Percentiles rank a stretch among this genome's conserved stretches.
phyloP scores from a whole-genome alignment of 2,329 filamentous ascomycete species.

The Cercospora brassicicola region DNA sequence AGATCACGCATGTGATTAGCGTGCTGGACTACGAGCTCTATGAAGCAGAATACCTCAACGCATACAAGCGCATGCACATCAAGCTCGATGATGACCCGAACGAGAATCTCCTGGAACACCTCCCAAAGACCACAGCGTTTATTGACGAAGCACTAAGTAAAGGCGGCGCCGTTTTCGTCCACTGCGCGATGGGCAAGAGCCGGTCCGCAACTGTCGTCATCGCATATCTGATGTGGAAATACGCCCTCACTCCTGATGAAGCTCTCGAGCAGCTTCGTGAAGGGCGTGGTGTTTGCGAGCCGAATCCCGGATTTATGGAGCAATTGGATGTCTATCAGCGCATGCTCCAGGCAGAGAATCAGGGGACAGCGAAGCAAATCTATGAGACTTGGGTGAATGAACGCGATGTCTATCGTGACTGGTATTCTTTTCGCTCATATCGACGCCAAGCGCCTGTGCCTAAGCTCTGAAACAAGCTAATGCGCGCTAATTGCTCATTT shows the following conservation, averaged over 20 bases:
- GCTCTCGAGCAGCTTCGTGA: slow-evolving; percentile 70
- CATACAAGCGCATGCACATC: slow-evolving; percentile 66
- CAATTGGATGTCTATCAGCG: slow-evolving; percentile 83
- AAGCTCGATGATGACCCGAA: slow-evolving; percentile 88
- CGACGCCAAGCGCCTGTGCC: slow-evolving; percentile 19
- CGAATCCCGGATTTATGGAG: slow-evolving; percentile 84
- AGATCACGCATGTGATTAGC: slow-evolving; percentile 77
- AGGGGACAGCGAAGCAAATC: slow-evolving; percentile 30
- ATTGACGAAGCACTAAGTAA: slow-evolving; percentile 71
- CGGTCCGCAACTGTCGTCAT: slow-evolving; percentile 80
- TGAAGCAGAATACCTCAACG: slow-evolving; percentile 58
- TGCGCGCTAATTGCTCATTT: slow-evolving; percentile 11
- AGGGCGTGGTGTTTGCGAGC: slow-evolving; percentile 76
- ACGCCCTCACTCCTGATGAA: slow-evolving; percentile 54
- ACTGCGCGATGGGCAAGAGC: slow-evolving; percentile 92
- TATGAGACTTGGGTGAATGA: slow-evolving; percentile 40
- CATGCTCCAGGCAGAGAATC: slow-evolving; percentile 56
- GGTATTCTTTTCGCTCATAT: slow-evolving; percentile 34
- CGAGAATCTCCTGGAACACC: slow-evolving; percentile 77
- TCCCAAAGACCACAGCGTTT: slow-evolving; percentile 69
- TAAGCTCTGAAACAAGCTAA: slow-evolving; percentile 27
- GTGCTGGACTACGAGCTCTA: slow-evolving; percentile 55
- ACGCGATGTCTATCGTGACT: slow-evolving; percentile 41
- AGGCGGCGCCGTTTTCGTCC: slow-evolving; percentile 63
- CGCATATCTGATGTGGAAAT: slow-evolving; percentile 72